phyloP scores from a whole-genome alignment of 441 rosid genomes.

The Theobroma grandiflorum region DNA sequence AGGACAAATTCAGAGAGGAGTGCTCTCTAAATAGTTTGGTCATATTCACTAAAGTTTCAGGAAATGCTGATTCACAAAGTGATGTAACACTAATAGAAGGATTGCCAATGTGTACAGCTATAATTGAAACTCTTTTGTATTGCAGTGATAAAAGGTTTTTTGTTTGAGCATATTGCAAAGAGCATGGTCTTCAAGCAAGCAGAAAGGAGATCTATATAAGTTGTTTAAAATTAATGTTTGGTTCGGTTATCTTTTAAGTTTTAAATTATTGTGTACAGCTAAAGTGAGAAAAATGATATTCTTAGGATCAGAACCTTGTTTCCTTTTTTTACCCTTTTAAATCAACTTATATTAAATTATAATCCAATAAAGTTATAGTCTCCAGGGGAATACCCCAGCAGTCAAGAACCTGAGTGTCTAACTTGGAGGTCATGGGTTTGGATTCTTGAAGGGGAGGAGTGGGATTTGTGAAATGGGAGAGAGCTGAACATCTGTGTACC shows the following conservation, averaged over 20 bases:
- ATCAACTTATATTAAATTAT: not conserved
- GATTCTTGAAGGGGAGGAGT: not conserved
- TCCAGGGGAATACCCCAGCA: not conserved
- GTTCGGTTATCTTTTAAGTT: not conserved
- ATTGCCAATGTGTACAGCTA: not conserved
- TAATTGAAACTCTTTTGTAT: not conserved
- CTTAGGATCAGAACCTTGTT: not conserved
- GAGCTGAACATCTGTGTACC: not conserved
- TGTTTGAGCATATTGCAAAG: not conserved
- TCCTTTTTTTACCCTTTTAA: not conserved
- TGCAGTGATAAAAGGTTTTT: not conserved
- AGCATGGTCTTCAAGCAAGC: not conserved
- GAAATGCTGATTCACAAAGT: not conserved
- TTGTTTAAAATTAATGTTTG: not conserved
- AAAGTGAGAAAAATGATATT: not conserved
- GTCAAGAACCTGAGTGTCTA: not conserved
- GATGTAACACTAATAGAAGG: not conserved
- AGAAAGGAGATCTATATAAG: slow-evolving; percentile 7
- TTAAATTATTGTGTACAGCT: not conserved
- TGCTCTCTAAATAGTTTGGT: not conserved
- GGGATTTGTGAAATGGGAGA: not conserved
- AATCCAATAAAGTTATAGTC: not conserved
- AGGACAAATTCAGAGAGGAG: not conserved
- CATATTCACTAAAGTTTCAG: not conserved
- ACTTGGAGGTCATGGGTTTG: not conserved